phyloP scores from a whole-genome alignment of 1,284 basidiomycete species.

The Leccinum angustisporum region DNA sequence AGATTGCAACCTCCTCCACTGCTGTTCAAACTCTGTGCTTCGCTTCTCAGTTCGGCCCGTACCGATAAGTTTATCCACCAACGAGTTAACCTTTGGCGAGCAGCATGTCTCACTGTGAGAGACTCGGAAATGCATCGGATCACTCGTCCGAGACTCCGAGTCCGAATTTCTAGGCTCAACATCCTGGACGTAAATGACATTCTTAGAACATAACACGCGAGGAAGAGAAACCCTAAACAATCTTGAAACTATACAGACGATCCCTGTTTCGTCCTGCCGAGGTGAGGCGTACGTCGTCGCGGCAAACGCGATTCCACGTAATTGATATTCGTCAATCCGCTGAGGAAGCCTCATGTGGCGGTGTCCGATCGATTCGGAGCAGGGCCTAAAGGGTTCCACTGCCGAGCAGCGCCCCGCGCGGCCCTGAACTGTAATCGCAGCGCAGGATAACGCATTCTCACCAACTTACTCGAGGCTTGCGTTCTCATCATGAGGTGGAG shows the following conservation, averaged over 20 bases:
- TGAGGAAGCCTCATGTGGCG: conserved; percentile 18
- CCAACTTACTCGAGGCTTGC: conserved; percentile 15
- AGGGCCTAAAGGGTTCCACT: conserved; percentile 12
- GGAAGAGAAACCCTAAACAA: not conserved
- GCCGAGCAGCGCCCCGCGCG: conserved; percentile 11
- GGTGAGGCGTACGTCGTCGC: not conserved
- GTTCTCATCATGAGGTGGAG: conserved; percentile 34
- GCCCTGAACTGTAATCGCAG: conserved; percentile 17
- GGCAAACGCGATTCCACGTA: not conserved
- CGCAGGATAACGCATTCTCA: conserved; percentile 18
- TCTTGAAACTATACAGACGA: not conserved
- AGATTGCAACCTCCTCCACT: not conserved
- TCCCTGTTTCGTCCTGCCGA: not conserved
- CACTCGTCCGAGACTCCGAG: too few relatives aligned
- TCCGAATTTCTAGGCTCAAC: not conserved
- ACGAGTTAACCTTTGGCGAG: not conserved
- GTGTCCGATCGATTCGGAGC: conserved; percentile 13
- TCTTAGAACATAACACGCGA: not conserved
- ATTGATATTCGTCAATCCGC: conserved; percentile 1
- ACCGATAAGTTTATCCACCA: conserved; percentile 1
- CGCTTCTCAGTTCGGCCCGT: not conserved
- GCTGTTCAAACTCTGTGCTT: not conserved
- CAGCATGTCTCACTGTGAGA: not conserved
- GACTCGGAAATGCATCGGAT: not conserved
- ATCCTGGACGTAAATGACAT: not conserved